These are phyloP conservation scores for Malassezia vespertilionis DNA, from an alignment of 1,284 basidiomycete species.

Conservation along the genomic window DNA sequence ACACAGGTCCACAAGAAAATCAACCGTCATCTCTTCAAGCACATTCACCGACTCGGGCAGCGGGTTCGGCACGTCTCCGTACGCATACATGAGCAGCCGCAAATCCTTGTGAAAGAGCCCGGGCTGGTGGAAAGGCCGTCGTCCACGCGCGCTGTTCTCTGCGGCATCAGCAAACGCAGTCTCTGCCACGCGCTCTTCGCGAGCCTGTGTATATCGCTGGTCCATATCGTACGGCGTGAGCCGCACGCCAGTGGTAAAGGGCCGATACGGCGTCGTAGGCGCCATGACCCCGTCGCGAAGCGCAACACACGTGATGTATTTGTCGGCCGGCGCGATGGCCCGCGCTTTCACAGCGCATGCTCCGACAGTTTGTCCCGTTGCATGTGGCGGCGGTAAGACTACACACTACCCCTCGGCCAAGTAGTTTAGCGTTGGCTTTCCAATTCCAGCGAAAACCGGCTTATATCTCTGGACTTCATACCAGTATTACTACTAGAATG, in stretches of 20 bases:
- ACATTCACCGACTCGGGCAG: slow-evolving; percentile 74
- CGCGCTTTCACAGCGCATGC: too few species aligned
- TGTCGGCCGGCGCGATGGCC: too few species aligned
- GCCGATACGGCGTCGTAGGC: slow-evolving; percentile 3
- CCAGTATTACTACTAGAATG: slow-evolving; percentile 22
- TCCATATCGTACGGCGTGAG: slow-evolving; percentile 10
- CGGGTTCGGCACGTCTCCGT: slow-evolving; percentile 78
- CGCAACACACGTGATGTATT: too few species aligned
- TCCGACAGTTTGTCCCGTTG: too few species aligned
- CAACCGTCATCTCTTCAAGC: slow-evolving; percentile 84
- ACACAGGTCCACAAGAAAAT: slow-evolving; percentile 71
- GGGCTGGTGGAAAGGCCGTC: slow-evolving; percentile 32
- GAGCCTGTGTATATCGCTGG: not conserved
- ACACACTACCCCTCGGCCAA: too few species aligned
- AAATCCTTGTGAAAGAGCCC: slow-evolving; percentile 48
- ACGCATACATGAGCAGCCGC: slow-evolving; percentile 83
- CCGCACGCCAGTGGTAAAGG: slow-evolving; percentile 1
- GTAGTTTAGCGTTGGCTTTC: too few species aligned
- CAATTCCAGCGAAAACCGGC: too few species aligned
- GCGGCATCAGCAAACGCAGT: not conserved
- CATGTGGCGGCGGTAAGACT: too few species aligned
- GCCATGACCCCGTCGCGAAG: too few species aligned
- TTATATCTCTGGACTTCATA: slow-evolving; percentile 6
- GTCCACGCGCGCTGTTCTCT: slow-evolving; percentile 4
- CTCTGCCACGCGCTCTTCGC: not conserved